phyloP scores from a whole-genome alignment of 352 stramenopile genomes.

The Phytophthora rubi region DNA sequence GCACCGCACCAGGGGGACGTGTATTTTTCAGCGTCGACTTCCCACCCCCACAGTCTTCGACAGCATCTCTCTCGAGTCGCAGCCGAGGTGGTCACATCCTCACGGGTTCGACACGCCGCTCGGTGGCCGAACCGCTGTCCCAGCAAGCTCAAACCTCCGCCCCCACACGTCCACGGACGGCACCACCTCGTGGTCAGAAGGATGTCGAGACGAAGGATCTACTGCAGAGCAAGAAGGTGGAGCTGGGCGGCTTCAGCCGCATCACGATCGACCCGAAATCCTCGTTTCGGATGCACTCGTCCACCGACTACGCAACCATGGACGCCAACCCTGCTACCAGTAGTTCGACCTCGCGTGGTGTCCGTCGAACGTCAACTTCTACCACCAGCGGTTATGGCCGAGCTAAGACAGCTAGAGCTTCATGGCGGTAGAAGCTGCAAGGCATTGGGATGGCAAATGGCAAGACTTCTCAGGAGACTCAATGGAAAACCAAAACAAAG shows the following conservation, averaged over 20 bases:
- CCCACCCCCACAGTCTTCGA: constrained; percentile 16
- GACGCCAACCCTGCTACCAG: constrained; percentile 10
- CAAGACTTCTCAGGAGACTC: constrained; percentile 18
- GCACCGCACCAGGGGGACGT: constrained; percentile 22
- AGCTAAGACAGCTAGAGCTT: constrained; percentile 45
- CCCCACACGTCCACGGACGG: constrained; percentile 45
- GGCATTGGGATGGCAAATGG: background rate
- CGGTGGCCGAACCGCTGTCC: constrained; percentile 26
- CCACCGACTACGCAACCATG: constrained; percentile 33
- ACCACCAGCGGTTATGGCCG: constrained; percentile 25
- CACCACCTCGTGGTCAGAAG: constrained; percentile 44
- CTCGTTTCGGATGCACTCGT: constrained; percentile 42
- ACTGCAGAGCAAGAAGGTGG: constrained; percentile 52
- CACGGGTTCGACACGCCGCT: constrained; percentile 24
- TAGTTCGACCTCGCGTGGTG: constrained; percentile 13
- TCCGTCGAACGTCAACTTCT: constrained; percentile 24
- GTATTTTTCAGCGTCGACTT: constrained; percentile 45
- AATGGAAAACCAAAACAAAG: constrained; percentile 22
- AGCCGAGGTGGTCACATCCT: constrained; percentile 29
- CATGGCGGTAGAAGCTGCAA: constrained; percentile 52
- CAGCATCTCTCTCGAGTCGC: constrained; percentile 24
- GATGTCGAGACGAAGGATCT: constrained; percentile 55
- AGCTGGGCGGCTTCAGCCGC: constrained; percentile 27
- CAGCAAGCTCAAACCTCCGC: constrained; percentile 24
- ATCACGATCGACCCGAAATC: constrained; percentile 34